Base-by-base conservation (phyloP, 1,284 basidiomycete species). In the Cutaneotrichosporon sp. region DNA sequence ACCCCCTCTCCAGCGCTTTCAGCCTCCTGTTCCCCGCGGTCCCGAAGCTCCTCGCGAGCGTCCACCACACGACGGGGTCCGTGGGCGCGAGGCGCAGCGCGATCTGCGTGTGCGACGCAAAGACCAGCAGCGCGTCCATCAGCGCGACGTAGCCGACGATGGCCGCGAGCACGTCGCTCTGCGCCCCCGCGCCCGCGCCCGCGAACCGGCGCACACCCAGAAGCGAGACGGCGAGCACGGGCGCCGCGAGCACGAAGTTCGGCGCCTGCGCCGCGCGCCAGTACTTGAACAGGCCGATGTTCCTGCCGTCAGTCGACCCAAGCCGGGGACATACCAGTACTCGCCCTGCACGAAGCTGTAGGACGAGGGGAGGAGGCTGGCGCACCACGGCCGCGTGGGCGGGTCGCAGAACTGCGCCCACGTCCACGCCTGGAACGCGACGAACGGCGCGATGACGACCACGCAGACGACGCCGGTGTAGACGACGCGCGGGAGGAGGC, bases 21-120 rank as follows among this genome's bases (percentile, higher is more conserved):
- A 63, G 82, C 79, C 22, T 45, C 10, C 33, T 31, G 22, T 16
- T 10, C 18, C n/a, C 36, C 13, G 24, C 24, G 22, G 16, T 36
- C 16, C 24, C 24, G 8, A 50, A 18, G 10, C 36, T 42, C 1
- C n/a, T 76, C 83, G 91, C 87, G 4, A 87, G 87, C 14, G 86
- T 88, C 94, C 94, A 97, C 78, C 92, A 94, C 0, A 88, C 81
- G 51, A 89, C 81, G 0, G 95, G 95, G 77, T 94, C 84, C 0
- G 90, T 86, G 0, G 89, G 85, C 10, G 88, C 86, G 13, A 92
- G 82, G 4, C 95, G 88, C 2, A 99, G 85, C 1, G 89, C 83
- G 66, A 98, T 98, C 75, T 99, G 95, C 0, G 89, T 89, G 72
- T 99, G 92, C 0, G 93, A 89, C 5, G 85, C 84, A 71, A 95